Evolutionary conservation across 495 filamentous ascomycete genomes (phyloP), one percentile per base, ranked within the genome.

Genomic region (Penicillium parvum): DNA sequence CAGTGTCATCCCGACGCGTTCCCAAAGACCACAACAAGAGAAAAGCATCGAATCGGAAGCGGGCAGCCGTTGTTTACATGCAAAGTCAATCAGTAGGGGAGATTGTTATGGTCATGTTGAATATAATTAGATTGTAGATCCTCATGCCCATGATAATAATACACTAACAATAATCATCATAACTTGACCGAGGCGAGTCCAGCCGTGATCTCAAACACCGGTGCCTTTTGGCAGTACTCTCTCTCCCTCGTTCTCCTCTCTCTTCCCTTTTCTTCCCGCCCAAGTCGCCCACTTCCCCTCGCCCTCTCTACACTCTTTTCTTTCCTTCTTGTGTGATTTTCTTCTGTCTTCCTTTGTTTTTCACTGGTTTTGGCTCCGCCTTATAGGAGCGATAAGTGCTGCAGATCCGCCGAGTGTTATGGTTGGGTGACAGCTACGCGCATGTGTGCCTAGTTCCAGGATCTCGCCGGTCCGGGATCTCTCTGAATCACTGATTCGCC

Each of bases 181-280:
- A 5, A 6, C 6, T 27, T 6, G 23, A 5, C 23, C 23, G 6
- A 5, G n/a, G n/a, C 8, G 27, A 1, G 27, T 12, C 30, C 30
- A 20, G 30, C 25, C 16, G 23, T 16, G 17, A 38, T 38, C 37
- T 49, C 43, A 53, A 49, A 53, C 53, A 40, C 40, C 41, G 53
- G 52, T 40, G 46, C 40, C 46, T 54, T 39, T 47, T 45, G 50
- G 53, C 45, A 53, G 42, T 45, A 55, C 37, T 39, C 18, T 41
- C 36, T 42, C 26, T 45, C 42, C 49, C 39, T 40, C 10, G 25
- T 36, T 48, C 35, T 32, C 32, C 30, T 40, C 44, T 50, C 46
- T 49, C 52, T 49, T 55, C 45, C 39, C 46, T 52, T 47, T 50
- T 38, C 46, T 52, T 48, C 43, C 49, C 52, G 51, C 55, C 54